Base-by-base conservation (phyloP, 78 protist genomes). In the Dictyostelium capitatum region DNA sequence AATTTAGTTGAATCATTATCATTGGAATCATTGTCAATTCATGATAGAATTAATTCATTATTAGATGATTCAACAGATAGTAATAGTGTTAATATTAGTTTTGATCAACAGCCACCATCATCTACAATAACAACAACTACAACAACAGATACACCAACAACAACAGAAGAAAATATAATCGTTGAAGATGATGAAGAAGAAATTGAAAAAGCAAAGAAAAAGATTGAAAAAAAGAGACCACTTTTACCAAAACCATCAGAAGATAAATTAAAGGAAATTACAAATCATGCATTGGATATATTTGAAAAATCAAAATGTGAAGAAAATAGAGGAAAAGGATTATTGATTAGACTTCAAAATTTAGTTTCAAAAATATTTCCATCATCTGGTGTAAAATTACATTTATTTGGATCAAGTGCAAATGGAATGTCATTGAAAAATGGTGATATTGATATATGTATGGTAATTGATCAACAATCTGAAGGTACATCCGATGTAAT, bases 361-460 rank as follows among this genome's bases (percentile, higher is more conserved):
- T 59, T 87, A 80, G 93, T 87, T 10, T 54, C 84, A 19, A 87
- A 77, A 54, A 74, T 64, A 48, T 87, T 87, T 51, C 73, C 93
- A 59, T 47, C 75, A 32, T 56, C 87, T n/a, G 83, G 83, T 10
- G 93, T 77, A 32, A 87, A 72, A 59, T 46, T 91, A 53, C 95
- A 91, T 82, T 59, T 91, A 23, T 91, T 91, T 91, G 95, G 95
- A 20, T 91, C 95, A 64, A 81, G 90, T 28, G 95, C 95, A 25
- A 91, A 91, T 70, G 83, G 80, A 20, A 83, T 91, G 89, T 82
- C 92, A 65, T 70, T 91, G 15, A 91, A 91, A 72, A 75, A 75
- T 57, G 89, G 90, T 54, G 95, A 91, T 54, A 91, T 91, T 41
- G 95, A 91, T 43, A 91, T 91, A 47, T 83, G 95, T 74, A 77